Evolutionary conservation across 257 asterid genomes (phyloP).

Genomic region (Ilex asprella): DNA sequence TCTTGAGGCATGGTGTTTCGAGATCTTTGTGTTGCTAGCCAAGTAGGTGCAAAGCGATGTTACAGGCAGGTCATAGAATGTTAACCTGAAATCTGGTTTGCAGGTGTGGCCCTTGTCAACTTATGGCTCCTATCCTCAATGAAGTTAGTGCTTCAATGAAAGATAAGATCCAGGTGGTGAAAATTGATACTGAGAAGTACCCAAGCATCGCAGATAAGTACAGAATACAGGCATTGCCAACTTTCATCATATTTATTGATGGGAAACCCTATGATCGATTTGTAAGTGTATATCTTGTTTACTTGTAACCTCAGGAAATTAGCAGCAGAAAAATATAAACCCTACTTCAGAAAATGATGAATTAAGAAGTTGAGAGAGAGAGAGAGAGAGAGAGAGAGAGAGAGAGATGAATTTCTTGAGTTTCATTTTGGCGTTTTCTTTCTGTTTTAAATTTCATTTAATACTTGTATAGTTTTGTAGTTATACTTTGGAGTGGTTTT

Average conservation of each 20-base stretch:
- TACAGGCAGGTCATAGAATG: background rate
- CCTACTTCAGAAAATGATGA: too few species aligned
- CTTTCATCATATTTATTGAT: conserved; percentile 83
- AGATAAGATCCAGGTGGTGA: conserved; percentile 78
- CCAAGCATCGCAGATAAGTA: conserved; percentile 71
- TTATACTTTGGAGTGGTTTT: too few species aligned
- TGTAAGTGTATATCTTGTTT: conserved; percentile 47
- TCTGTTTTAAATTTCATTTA: too few species aligned
- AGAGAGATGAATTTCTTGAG: too few species aligned
- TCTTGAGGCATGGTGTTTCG: background rate
- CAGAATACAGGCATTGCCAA: conserved; percentile 81
- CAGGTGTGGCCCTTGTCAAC: conserved; percentile 99
- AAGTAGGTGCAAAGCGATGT: background rate
- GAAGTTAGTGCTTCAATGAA: conserved; percentile 56
- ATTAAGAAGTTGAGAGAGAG: too few species aligned
- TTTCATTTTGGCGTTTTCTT: too few species aligned
- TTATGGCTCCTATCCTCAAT: conserved; percentile 85
- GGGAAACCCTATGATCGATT: conserved; percentile 84
- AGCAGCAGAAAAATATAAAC: too few species aligned
- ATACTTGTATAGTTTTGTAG: too few species aligned
- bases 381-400: too few species aligned
- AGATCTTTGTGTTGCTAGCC: background rate
- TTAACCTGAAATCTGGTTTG: conserved; percentile 15
- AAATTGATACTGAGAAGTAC: conserved; percentile 91
- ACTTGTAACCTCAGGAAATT: too few species aligned